Evolutionary conservation across 768 basidiomycete genomes (phyloP).

Genomic region (Leccinum ochraceum): DNA sequence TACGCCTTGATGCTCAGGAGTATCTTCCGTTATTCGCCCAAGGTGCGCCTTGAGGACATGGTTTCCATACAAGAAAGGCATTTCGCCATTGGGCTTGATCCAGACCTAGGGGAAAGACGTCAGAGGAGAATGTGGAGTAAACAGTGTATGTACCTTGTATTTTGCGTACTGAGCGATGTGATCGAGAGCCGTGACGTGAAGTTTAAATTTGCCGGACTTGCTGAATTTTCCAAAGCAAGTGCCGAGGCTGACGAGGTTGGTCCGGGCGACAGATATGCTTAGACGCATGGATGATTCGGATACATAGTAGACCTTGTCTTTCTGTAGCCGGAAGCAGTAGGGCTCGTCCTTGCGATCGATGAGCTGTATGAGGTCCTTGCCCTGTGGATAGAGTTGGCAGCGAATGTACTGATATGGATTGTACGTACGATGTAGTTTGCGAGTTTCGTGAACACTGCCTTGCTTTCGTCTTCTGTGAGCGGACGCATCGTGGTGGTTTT

Average conservation of each 20-base stretch:
- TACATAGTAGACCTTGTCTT: conserved; percentile 94
- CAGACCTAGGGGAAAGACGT: conserved; percentile 63
- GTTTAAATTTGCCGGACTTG: conserved; percentile 96
- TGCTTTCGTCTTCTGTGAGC: conserved; percentile 95
- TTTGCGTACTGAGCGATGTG: conserved; percentile 95
- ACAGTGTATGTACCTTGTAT: conserved; percentile 73
- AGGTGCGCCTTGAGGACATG: conserved; percentile 98
- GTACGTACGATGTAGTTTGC: conserved; percentile 90
- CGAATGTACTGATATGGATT: rapidly evolving
- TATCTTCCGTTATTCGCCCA: conserved; percentile 98
- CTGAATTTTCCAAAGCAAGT: conserved; percentile 98
- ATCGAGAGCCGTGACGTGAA: conserved; percentile 93
- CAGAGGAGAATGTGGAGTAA: conserved; percentile 1
- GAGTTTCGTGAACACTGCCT: conserved; percentile 93
- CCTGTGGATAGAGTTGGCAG: conserved; percentile 45
- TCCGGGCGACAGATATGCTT: conserved; percentile 87
- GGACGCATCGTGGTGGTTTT: conserved; percentile 72
- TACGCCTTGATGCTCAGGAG: conserved; percentile 98
- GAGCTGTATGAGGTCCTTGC: conserved; percentile 93
- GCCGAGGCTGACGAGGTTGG: conserved; percentile 89
- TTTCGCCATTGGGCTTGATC: conserved; percentile 99
- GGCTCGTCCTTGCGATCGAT: conserved; percentile 94
- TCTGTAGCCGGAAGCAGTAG: conserved; percentile 94
- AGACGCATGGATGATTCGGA: conserved; percentile 94
- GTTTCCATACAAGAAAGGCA: conserved; percentile 99